phyloP scores from a whole-genome alignment of 2,329 filamentous ascomycete species.

The Trichoderma asperellum region DNA sequence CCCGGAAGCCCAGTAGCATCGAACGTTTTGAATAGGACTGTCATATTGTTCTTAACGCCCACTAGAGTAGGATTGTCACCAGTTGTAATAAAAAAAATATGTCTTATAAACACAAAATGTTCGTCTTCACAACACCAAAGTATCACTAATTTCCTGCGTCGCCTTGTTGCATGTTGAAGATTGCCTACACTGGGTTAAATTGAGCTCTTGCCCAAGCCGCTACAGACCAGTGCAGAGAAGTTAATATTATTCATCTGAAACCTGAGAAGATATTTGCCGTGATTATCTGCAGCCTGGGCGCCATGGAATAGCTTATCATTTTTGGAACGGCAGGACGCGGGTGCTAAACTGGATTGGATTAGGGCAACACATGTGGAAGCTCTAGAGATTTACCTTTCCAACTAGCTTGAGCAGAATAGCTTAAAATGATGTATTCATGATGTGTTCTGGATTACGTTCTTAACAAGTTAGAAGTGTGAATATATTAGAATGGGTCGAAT shows the following conservation, averaged over 20 bases:
- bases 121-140: not conserved
- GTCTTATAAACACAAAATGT: not conserved
- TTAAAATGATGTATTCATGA: not conserved
- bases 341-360: not conserved
- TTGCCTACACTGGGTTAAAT: not conserved
- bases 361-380: not conserved
- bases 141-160: not conserved
- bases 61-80: not conserved
- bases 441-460: not conserved
- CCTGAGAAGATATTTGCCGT: not conserved
- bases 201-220: not conserved
- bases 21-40: not conserved
- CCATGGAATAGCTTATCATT: not conserved
- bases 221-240: too few species aligned
- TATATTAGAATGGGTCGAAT: not conserved
- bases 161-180: not conserved
- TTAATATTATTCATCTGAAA: too few species aligned
- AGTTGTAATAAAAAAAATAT: not conserved
- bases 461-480: not conserved
- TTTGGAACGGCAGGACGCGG: not conserved
- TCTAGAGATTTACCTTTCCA: not conserved
- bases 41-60: too few species aligned
- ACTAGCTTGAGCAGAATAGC: not conserved
- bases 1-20: not conserved
- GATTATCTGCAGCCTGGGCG: not conserved